A percentile compares a stretch with the other conserved stretches of the same genome.
phyloP scores from a whole-genome alignment of 257 asterid species.

The Penstemon eatonii region DNA sequence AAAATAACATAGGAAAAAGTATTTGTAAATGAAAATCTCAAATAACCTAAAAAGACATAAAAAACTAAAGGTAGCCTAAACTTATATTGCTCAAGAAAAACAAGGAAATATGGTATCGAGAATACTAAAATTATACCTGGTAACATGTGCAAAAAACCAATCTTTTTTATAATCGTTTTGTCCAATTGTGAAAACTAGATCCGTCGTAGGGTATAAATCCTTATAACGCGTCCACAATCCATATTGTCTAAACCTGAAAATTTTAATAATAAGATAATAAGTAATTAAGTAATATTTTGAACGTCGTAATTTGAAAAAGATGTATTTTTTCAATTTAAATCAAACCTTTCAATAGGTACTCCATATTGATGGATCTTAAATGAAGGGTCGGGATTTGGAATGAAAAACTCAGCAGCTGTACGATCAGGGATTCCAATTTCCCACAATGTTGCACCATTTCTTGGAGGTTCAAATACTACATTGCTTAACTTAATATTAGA shows the following conservation, averaged over 20 bases:
- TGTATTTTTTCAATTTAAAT: background rate
- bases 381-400: slow-evolving; percentile 42
- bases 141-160: slow-evolving; percentile 69
- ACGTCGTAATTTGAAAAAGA: no score
- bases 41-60: no score
- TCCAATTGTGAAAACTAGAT: slow-evolving; percentile 51
- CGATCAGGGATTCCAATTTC: slow-evolving; percentile 76
- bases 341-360: slow-evolving; percentile 31
- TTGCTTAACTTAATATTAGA: slow-evolving; percentile 22
- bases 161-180: slow-evolving; percentile 43
- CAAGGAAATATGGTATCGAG: no score
- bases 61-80: no score
- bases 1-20: no score
- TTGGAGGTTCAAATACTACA: slow-evolving; percentile 52
- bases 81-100: no score
- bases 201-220: slow-evolving; percentile 38
- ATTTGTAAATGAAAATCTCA: no score
- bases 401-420: slow-evolving; percentile 59
- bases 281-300: background rate
- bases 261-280: background rate
- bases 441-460: slow-evolving; percentile 66
- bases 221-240: slow-evolving; percentile 62
- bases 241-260: slow-evolving; percentile 54
- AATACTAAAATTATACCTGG: slow-evolving; percentile 32
- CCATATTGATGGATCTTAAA: slow-evolving; percentile 34